Evolutionary conservation across 129 eudicot species (phyloP).

Genomic region (Centella asiatica): DNA sequence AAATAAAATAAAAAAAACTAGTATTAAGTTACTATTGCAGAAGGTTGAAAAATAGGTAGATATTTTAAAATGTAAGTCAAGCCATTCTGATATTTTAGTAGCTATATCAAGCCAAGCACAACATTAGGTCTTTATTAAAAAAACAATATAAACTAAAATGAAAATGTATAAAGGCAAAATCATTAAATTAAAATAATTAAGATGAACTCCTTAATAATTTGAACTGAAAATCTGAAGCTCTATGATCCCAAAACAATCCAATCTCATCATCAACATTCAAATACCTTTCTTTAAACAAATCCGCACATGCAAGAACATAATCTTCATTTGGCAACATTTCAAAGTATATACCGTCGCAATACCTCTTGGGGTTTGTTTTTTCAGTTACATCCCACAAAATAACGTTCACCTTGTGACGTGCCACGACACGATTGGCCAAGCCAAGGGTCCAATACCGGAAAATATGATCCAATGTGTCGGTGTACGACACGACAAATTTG

Average conservation of each 20-base stretch:
- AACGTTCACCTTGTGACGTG: conserved; percentile 13
- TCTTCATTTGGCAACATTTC: conserved; percentile 17
- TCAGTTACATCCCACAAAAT: conserved; percentile 21
- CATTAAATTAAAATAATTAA: not conserved
- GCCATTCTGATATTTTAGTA: no score
- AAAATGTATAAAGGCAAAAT: no score
- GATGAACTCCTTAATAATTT: not conserved
- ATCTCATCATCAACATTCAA: conserved; percentile 22
- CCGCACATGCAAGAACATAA: conserved; percentile 7
- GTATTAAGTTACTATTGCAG: no score
- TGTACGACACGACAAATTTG: conserved; percentile 4
- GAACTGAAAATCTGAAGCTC: conserved; percentile 6
- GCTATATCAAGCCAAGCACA: no score
- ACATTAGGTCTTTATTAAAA: no score
- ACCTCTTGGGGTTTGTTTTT: conserved; percentile 10
- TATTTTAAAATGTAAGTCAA: no score
- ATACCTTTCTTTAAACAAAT: conserved; percentile 11
- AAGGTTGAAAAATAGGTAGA: no score
- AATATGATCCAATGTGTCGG: conserved; percentile 16
- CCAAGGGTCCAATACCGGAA: conserved; percentile 11
- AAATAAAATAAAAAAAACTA: no score
- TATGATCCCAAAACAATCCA: conserved; percentile 10
- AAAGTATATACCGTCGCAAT: not conserved
- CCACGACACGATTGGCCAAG: conserved; percentile 5
- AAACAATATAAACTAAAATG: no score